Evolutionary conservation across 805 yeast species (phyloP).

Genomic region (Wickerhamiella sergipiensis): DNA sequence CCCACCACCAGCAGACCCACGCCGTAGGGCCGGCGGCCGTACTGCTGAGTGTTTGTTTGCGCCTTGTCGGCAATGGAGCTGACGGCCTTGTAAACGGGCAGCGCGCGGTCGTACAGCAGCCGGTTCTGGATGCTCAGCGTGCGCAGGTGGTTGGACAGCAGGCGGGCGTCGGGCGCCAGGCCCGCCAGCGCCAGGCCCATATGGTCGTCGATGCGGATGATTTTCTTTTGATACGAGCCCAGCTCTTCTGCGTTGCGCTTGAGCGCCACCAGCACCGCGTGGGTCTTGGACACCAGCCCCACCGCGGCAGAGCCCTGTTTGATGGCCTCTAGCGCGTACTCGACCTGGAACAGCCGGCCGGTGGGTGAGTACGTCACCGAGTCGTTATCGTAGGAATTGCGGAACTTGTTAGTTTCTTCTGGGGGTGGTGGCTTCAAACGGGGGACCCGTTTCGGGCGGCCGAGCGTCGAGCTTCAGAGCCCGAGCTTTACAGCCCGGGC

Average conservation of each 20-base stretch:
- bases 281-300: conserved; percentile 73
- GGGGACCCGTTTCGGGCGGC: too few relatives aligned
- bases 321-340: conserved; percentile 86
- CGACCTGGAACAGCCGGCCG: conserved; percentile 79
- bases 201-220: conserved; percentile 83
- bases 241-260: conserved; percentile 95
- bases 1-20: conserved; percentile 89
- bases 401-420: conserved; percentile 38
- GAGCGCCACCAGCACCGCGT: conserved; percentile 85
- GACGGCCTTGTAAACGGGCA: conserved; percentile 73
- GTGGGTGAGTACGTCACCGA: conserved; percentile 96
- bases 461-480: too few relatives aligned
- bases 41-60: conserved; percentile 87
- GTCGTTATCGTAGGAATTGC: conserved; percentile 98
- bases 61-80: conserved; percentile 88
- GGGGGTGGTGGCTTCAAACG: too few relatives aligned
- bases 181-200: conserved; percentile 95
- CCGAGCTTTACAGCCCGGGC: too few relatives aligned
- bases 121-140: conserved; percentile 83
- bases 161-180: conserved; percentile 95
- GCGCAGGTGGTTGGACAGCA: conserved; percentile 74
- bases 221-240: conserved; percentile 91
- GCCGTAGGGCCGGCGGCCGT: conserved; percentile 96
- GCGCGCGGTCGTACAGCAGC: conserved; percentile 73
- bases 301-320: conserved; percentile 97